Conservation (phyloP, 2,329 filamentous ascomycete species). For the Diaporthe sp. region DNA sequence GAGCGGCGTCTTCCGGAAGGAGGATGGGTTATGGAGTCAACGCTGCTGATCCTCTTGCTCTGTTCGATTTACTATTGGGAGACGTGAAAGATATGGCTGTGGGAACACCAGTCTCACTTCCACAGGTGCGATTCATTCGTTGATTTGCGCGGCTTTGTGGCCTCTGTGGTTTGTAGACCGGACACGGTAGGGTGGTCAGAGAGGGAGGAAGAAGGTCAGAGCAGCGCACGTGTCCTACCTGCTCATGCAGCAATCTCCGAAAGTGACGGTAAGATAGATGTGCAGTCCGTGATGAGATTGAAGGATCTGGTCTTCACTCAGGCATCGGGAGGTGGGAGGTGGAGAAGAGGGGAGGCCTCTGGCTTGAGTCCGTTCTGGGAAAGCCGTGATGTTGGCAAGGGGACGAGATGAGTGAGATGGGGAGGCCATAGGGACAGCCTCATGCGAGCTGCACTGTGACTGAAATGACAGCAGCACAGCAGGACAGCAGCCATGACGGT, state of each 20-base stretch:
- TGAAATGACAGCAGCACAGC: neutral
- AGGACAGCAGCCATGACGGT: neutral
- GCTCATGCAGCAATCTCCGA: constrained; percentile 6
- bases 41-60: neutral
- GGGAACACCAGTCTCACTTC: neutral
- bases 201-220: neutral
- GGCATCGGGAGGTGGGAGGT: constrained; percentile 13
- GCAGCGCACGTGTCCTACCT: neutral
- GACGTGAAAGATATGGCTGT: neutral
- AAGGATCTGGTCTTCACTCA: neutral
- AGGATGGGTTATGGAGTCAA: neutral
- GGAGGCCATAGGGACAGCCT: constrained; percentile 1
- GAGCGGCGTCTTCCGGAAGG: neutral
- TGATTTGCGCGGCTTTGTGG: neutral
- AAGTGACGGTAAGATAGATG: neutral
- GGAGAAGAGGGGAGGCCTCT: constrained; percentile 28
- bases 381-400: constrained; percentile 32
- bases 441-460: constrained; percentile 30
- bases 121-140: neutral
- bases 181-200: neutral
- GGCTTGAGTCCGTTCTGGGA: constrained; percentile 28
- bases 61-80: neutral
- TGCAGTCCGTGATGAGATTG: neutral
- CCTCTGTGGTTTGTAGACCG: neutral
- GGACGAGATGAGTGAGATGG: neutral